These are phyloP conservation scores for Vigna unguiculata DNA, from an alignment of 306 rosid species.

Conservation along the genomic window DNA sequence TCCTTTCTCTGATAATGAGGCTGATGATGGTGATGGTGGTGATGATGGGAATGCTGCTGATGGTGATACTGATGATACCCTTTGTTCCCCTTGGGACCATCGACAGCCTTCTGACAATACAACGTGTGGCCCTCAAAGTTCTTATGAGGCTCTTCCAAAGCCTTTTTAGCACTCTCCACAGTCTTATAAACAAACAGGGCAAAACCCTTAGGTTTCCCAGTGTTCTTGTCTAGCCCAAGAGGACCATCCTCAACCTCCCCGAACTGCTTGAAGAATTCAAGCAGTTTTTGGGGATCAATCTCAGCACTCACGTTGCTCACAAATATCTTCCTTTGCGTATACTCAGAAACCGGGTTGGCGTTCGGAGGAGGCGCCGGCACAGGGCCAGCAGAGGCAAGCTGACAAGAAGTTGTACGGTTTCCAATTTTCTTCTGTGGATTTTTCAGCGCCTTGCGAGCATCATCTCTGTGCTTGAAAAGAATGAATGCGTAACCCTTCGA, in stretches of 20 bases:
- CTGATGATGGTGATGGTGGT: constrained; percentile 54
- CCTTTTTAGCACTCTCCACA: constrained; percentile 62
- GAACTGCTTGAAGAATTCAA: constrained; percentile 60
- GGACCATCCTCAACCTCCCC: constrained; percentile 82
- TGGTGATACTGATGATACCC: constrained; percentile 56
- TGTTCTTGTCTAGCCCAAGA: constrained; percentile 63
- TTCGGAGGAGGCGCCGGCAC: constrained; percentile 59
- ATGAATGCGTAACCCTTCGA: constrained; percentile 78
- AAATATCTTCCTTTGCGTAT: constrained; percentile 67
- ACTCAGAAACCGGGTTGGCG: constrained; percentile 46
- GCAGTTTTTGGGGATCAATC: constrained; percentile 57
- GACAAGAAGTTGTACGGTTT: constrained; percentile 58
- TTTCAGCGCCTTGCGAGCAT: constrained; percentile 61
- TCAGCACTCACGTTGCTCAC: constrained; percentile 70
- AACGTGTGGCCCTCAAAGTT: constrained; percentile 61
- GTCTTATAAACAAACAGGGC: constrained; percentile 62
- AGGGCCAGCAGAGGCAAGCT: constrained; percentile 69
- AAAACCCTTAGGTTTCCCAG: constrained; percentile 70
- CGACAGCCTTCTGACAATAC: constrained; percentile 73
- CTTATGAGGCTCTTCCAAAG: constrained; percentile 73
- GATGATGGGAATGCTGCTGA: constrained; percentile 45
- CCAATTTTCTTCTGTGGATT: constrained; percentile 74
- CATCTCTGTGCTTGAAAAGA: constrained; percentile 66
- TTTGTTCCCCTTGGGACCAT: constrained; percentile 66
- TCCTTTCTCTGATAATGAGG: constrained; percentile 64